Evolutionary conservation across 78 protist species (phyloP).

Genomic region (Chrysochromulina parva): DNA sequence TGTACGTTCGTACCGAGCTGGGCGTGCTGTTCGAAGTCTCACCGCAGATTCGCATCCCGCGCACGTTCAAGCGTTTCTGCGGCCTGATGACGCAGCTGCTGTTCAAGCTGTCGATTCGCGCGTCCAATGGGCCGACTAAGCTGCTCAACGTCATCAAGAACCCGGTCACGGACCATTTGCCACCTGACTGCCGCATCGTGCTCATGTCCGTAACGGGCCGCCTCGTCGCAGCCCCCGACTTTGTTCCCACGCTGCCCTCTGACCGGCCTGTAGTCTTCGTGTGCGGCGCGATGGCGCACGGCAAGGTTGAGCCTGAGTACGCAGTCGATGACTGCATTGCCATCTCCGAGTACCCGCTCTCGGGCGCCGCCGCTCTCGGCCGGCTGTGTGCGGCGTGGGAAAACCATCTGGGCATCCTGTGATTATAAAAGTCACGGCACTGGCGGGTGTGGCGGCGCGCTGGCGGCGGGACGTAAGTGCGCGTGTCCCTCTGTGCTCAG

Average conservation of each 20-base stretch:
- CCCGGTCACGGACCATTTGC: slow-evolving; percentile 91
- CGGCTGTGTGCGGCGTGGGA: slow-evolving; percentile 81
- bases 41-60: slow-evolving; percentile 94
- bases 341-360: slow-evolving; percentile 80
- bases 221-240: slow-evolving; percentile 24
- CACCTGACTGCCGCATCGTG: slow-evolving; percentile 58
- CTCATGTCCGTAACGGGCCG: slow-evolving; percentile 16
- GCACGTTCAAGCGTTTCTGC: slow-evolving; percentile 92
- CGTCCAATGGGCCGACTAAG: slow-evolving; percentile 82
- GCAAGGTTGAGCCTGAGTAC: slow-evolving; percentile 49
- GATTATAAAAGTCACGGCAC: too few species aligned
- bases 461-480: too few species aligned
- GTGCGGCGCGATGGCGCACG: slow-evolving; percentile 88
- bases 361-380: slow-evolving; percentile 79
- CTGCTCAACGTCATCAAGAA: slow-evolving; percentile 93
- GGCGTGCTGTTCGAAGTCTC: slow-evolving; percentile 83
- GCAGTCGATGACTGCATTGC: slow-evolving; percentile 75
- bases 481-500: too few species aligned
- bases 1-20: slow-evolving; percentile 83
- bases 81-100: slow-evolving; percentile 90
- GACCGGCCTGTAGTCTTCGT: slow-evolving; percentile 57
- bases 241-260: not conserved
- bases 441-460: too few species aligned
- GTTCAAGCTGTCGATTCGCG: slow-evolving; percentile 89
- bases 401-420: slow-evolving; percentile 78